Evolutionary conservation across 108 stramenopile genomes (phyloP).

Genomic region (Conticribra weissflogii): DNA sequence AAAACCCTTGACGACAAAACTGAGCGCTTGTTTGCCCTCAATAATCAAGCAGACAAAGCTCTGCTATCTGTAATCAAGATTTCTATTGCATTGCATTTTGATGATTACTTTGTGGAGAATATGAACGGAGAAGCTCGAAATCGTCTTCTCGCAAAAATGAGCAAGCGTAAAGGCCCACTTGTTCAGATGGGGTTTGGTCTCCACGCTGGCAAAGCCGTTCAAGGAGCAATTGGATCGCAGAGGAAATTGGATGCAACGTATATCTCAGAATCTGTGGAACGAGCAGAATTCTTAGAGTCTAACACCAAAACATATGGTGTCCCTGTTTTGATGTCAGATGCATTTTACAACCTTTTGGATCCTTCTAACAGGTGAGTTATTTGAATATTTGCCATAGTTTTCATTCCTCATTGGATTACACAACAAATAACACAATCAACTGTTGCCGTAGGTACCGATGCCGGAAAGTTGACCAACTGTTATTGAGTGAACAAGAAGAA

Average conservation of each 20-base stretch:
- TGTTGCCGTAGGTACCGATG: conserved; percentile 75
- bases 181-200: conserved; percentile 92
- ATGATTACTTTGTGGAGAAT: conserved; percentile 69
- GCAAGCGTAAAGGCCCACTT: conserved; percentile 76
- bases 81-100: conserved; percentile 75
- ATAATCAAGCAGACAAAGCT: conserved; percentile 83
- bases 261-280: conserved; percentile 88
- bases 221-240: conserved; percentile 94
- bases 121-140: conserved; percentile 63
- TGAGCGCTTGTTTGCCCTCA: conserved; percentile 47
- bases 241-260: conserved; percentile 96
- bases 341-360: conserved; percentile 76
- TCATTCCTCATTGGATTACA: no score
- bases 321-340: conserved; percentile 87
- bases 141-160: conserved; percentile 63
- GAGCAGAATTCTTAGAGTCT: conserved; percentile 88
- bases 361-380: no score
- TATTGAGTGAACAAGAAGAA: conserved; percentile 63
- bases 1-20: not conserved
- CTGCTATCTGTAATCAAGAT: conserved; percentile 86
- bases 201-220: conserved; percentile 66
- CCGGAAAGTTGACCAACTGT: conserved; percentile 78
- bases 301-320: conserved; percentile 89
- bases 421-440: no score
- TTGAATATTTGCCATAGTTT: no score